Percentiles rank a stretch among this genome's conserved stretches.
phyloP scores from a whole-genome alignment of 331 rosid species.

The Rosa hybrid region DNA sequence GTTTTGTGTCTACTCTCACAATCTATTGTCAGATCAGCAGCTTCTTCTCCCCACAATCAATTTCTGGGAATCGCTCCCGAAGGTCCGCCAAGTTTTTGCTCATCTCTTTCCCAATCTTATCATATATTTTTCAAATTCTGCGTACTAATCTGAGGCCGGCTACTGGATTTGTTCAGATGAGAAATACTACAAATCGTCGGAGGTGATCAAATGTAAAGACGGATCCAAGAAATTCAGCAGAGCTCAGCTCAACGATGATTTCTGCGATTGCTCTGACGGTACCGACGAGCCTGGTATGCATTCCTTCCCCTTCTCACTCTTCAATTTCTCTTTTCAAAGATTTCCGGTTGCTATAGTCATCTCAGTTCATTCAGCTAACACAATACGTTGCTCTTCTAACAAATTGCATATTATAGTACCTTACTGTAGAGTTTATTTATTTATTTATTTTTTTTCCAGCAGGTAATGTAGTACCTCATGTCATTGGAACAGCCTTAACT shows the following conservation, averaged over 20 bases:
- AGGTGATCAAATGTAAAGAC: slow-evolving; percentile 67
- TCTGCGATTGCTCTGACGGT: slow-evolving; percentile 93
- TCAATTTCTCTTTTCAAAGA: no score
- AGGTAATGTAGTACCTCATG: not conserved
- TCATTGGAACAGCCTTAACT: not conserved
- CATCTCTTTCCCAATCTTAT: not conserved
- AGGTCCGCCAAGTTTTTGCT: slow-evolving; percentile 39
- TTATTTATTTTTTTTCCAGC: not conserved
- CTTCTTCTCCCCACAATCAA: slow-evolving; percentile 45
- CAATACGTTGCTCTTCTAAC: not conserved
- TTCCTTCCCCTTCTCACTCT: not conserved
- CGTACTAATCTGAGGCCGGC: not conserved
- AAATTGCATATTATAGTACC: not conserved
- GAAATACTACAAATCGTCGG: slow-evolving; percentile 67
- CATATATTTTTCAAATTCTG: not conserved
- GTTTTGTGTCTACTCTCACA: slow-evolving; percentile 14
- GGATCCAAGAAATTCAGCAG: slow-evolving; percentile 77
- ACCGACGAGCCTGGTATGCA: slow-evolving; percentile 92
- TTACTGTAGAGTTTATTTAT: not conserved
- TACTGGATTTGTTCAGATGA: slow-evolving; percentile 51
- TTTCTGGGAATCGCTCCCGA: slow-evolving; percentile 76
- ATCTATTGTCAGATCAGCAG: slow-evolving; percentile 46
- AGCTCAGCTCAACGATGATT: slow-evolving; percentile 86
- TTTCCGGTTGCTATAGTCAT: not conserved
- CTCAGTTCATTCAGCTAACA: not conserved